phyloP scores from a whole-genome alignment of 306 rosid species.

The Cotoneaster glaucophyllus region DNA sequence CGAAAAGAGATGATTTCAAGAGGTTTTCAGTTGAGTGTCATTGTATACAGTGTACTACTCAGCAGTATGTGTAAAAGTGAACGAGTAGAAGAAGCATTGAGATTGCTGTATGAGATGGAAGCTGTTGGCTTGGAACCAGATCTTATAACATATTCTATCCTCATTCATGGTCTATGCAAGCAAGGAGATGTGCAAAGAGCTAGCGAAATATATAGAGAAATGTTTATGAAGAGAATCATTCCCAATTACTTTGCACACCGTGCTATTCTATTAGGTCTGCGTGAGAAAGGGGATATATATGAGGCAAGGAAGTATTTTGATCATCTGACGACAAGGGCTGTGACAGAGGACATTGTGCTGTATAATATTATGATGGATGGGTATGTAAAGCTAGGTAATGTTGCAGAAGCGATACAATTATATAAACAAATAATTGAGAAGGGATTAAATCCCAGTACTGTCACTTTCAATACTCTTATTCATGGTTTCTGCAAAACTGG shows the following conservation, averaged over 20 bases:
- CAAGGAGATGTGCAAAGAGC: slow-evolving; percentile 41
- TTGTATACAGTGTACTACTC: slow-evolving; percentile 35
- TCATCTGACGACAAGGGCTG: slow-evolving; percentile 2
- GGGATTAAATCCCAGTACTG: slow-evolving; percentile 33
- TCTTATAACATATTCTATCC: slow-evolving; percentile 36
- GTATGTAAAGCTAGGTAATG: slow-evolving; percentile 30
- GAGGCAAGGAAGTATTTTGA: slow-evolving; percentile 48
- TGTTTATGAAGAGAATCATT: slow-evolving; percentile 31
- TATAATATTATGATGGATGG: slow-evolving; percentile 50
- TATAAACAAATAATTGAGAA: slow-evolving; percentile 28
- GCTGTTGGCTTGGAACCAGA: slow-evolving; percentile 32
- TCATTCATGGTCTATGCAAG: slow-evolving; percentile 47
- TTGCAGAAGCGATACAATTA: slow-evolving; percentile 28
- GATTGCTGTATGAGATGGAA: slow-evolving; percentile 43
- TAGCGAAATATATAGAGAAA: slow-evolving; percentile 31
- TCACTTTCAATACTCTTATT: slow-evolving; percentile 42
- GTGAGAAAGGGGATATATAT: slow-evolving; percentile 27
- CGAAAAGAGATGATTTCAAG: slow-evolving; percentile 35
- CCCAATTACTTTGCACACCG: slow-evolving; percentile 33
- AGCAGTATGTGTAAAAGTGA: slow-evolving; percentile 45
- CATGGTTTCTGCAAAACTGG: slow-evolving; percentile 41
- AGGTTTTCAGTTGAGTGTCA: slow-evolving; percentile 32
- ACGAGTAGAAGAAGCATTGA: slow-evolving; percentile 35
- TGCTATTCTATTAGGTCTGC: slow-evolving; percentile 32
- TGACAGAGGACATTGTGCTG: slow-evolving; percentile 29